Percentiles rank a stretch among this genome's conserved stretches.
Evolutionary conservation across 371 early-diverging fungal genomes (phyloP).

Genomic region (Dichotomocladium elegans): DNA sequence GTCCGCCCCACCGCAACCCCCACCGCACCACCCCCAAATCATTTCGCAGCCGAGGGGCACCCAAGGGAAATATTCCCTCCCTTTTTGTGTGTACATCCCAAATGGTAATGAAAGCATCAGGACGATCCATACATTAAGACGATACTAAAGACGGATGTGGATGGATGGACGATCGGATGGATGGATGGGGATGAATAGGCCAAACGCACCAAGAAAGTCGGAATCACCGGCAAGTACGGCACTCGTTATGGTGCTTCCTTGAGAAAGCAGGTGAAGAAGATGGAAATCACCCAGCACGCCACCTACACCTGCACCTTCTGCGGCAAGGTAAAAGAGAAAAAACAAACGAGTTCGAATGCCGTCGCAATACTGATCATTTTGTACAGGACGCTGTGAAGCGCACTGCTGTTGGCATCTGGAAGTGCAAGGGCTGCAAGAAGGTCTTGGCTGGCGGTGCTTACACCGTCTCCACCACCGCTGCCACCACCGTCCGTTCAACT

Average conservation of each 20-base stretch:
- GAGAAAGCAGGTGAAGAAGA: constrained; percentile 99
- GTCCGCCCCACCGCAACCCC: no score
- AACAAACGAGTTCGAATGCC: neutral
- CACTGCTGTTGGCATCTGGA: constrained; percentile 99
- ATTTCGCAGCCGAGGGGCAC: no score
- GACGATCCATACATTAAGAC: neutral
- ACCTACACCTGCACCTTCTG: constrained; percentile 99
- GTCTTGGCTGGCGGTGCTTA: constrained; percentile 99
- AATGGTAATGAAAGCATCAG: neutral
- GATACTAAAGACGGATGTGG: neutral
- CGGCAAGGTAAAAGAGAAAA: constrained; percentile 74
- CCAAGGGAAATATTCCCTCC: no score
- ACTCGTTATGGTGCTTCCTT: constrained; percentile 99
- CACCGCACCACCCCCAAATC: no score
- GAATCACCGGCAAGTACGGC: constrained; percentile 99
- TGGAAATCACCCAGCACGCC: constrained; percentile 99
- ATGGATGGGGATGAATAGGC: constrained; percentile 51
- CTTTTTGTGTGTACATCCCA: no score
- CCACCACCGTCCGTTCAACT: constrained; percentile 90
- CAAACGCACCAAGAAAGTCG: constrained; percentile 99
- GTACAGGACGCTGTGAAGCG: constrained; percentile 91
- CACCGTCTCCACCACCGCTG: constrained; percentile 94
- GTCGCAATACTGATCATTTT: neutral
- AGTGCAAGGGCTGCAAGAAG: constrained; percentile 97
- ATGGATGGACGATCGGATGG: neutral